Evolutionary conservation across 73 alveolate species (phyloP).

Genomic region (Paramecium tetraurelia): DNA sequence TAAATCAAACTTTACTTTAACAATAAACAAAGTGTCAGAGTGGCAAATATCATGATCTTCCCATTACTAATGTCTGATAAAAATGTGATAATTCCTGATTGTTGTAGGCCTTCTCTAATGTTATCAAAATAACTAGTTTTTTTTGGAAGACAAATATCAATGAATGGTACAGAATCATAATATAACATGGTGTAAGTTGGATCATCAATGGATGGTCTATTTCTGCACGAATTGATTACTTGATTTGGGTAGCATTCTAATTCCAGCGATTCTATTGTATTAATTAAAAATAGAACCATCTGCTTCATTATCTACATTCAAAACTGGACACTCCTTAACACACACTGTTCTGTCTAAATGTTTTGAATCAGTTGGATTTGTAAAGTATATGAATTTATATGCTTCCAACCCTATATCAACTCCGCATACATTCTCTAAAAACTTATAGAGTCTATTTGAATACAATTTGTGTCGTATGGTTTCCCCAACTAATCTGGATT

Average conservation of each 20-base stretch:
- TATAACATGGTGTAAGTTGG: neutral
- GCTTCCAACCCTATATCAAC: neutral
- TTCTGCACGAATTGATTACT: neutral
- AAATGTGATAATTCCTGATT: neutral
- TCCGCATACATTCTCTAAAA: neutral
- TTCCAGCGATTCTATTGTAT: neutral
- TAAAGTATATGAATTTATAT: neutral
- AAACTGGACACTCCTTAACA: neutral
- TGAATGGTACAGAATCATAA: slow-evolving; percentile 12
- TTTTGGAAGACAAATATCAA: neutral
- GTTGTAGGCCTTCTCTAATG: neutral
- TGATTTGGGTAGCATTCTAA: neutral
- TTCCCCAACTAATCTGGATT: neutral
- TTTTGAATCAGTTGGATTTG: neutral
- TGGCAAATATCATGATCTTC: neutral
- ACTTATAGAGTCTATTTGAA: neutral
- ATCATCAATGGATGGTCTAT: slow-evolving; percentile 28
- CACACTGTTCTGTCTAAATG: neutral
- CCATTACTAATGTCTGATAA: slow-evolving; percentile 32
- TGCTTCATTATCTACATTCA: neutral
- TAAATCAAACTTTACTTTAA: neutral
- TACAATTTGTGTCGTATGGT: slow-evolving; percentile 14
- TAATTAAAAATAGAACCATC: neutral
- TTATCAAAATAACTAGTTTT: neutral
- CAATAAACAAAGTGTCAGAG: neutral